These are phyloP conservation scores for Paramecium sexaurelia DNA, from an alignment of 73 alveolate genomes.

Conservation along the genomic window DNA sequence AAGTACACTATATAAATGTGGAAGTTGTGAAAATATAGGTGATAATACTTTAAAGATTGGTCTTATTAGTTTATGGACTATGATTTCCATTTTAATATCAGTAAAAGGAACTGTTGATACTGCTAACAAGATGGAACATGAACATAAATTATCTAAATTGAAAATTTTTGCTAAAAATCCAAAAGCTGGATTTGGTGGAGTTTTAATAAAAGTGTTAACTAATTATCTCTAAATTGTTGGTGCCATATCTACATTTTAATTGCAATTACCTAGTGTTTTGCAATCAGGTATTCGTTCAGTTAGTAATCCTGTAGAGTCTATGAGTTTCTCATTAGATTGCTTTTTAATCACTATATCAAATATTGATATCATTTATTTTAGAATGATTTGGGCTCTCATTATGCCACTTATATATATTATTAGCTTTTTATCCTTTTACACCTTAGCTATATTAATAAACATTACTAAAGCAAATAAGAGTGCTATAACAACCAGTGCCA, in stretches of 20 bases:
- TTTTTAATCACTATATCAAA: neutral
- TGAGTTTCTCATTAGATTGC: constrained; percentile 45
- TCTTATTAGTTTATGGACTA: constrained; percentile 44
- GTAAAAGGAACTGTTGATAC: constrained; percentile 29
- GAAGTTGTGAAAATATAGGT: constrained; percentile 32
- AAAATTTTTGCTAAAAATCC: neutral
- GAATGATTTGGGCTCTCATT: constrained; percentile 23
- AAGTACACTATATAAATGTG: constrained; percentile 42
- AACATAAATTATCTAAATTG: neutral
- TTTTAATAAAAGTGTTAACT: constrained; percentile 13
- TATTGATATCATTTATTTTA: constrained; percentile 17
- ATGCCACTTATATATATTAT: constrained; percentile 6
- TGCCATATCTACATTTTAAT: constrained; percentile 21
- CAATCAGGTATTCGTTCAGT: neutral
- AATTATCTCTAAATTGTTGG: constrained; percentile 30
- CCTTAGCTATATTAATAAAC: neutral
- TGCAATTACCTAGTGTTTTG: constrained; percentile 33
- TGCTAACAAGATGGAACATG: neutral
- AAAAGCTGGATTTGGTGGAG: neutral
- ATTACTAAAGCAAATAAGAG: neutral
- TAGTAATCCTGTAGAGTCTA: constrained; percentile 39
- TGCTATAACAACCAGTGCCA: neutral
- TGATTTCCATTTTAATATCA: neutral
- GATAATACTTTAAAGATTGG: constrained; percentile 27
- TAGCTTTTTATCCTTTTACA: neutral